Evolutionary conservation across 306 rosid species (phyloP).

Genomic region (Amphicarpaea edgeworthii): DNA sequence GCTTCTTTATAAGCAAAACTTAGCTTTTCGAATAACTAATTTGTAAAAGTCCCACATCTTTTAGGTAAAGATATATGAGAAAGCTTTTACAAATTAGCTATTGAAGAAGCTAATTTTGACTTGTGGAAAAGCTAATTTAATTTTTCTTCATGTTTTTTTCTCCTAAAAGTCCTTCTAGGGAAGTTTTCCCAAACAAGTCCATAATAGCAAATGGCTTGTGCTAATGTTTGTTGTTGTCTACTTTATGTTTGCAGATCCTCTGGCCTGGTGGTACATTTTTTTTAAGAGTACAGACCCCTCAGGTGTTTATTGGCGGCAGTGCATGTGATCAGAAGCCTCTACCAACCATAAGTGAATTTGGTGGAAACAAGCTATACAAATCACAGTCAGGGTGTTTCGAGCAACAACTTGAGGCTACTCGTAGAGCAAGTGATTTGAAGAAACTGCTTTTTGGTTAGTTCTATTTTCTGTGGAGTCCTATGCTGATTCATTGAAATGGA

Average conservation of each 20-base stretch:
- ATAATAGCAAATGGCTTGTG: conserved; percentile 7
- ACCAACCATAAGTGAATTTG: conserved; percentile 54
- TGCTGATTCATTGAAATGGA: conserved; percentile 6
- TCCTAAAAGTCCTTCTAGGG: too few species aligned
- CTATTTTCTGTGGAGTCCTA: conserved; percentile 17
- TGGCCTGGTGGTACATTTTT: conserved; percentile 96
- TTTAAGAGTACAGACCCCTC: conserved; percentile 57
- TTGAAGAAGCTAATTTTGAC: too few species aligned
- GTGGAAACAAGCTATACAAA: conserved; percentile 49
- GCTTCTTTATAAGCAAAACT: too few species aligned
- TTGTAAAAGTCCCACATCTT: too few species aligned
- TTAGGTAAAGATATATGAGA: too few species aligned
- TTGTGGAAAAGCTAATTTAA: too few species aligned
- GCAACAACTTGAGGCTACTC: conserved; percentile 94
- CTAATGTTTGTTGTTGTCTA: conserved; percentile 42
- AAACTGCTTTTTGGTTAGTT: conserved; percentile 92
- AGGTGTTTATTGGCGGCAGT: conserved; percentile 43
- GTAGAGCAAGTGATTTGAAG: conserved; percentile 87
- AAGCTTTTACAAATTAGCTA: too few species aligned
- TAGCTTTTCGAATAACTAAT: too few species aligned
- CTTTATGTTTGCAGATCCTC: conserved; percentile 67
- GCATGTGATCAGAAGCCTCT: conserved; percentile 47
- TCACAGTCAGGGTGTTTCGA: conserved; percentile 75
- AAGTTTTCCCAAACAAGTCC: too few species aligned
- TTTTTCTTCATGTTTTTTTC: too few species aligned